A percentile compares a stretch with the other conserved stretches of the same genome.
Evolutionary conservation across 1,139 yeast genomes (phyloP).

Genomic region (Yamadazyma sp.): DNA sequence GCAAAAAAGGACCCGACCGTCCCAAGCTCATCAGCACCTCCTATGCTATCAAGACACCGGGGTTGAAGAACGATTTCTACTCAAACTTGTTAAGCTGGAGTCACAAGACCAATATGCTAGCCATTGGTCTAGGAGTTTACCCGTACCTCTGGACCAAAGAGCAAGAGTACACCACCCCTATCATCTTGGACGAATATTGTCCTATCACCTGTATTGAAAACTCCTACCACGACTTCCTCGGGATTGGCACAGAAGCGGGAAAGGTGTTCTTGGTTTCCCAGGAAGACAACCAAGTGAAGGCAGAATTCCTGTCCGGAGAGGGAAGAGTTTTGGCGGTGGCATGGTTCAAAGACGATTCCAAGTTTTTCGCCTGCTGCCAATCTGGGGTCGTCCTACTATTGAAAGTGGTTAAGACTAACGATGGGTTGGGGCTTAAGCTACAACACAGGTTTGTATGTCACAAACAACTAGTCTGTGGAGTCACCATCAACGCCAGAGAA

Average conservation of each 20-base stretch:
- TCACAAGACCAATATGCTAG: conserved; percentile 46
- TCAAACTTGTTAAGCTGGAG: conserved; percentile 81
- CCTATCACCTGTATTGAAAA: conserved; percentile 61
- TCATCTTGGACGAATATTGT: conserved; percentile 28
- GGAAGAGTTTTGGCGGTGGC: conserved; percentile 57
- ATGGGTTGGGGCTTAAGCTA: conserved; percentile 8
- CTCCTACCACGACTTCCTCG: conserved; percentile 44
- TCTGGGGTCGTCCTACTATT: conserved; percentile 58
- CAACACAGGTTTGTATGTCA: conserved; percentile 45
- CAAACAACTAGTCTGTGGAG: conserved; percentile 71
- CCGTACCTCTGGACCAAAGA: conserved; percentile 69
- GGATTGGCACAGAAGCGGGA: conserved; percentile 52
- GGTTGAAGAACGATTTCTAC: conserved; percentile 56
- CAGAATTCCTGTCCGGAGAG: conserved; percentile 2
- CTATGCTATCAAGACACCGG: not conserved
- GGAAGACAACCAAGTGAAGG: not conserved
- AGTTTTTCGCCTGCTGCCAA: conserved; percentile 68
- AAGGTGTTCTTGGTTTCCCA: conserved; percentile 17
- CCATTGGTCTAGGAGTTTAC: conserved; percentile 65
- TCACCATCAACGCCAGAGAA: conserved; percentile 46
- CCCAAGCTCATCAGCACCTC: not conserved
- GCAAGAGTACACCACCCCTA: conserved; percentile 37
- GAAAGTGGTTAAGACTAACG: conserved; percentile 22
- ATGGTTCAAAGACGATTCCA: conserved; percentile 54
- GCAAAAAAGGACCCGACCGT: not conserved